Conservation (phyloP, 805 yeast species). For the Candida sithepensis region DNA sequence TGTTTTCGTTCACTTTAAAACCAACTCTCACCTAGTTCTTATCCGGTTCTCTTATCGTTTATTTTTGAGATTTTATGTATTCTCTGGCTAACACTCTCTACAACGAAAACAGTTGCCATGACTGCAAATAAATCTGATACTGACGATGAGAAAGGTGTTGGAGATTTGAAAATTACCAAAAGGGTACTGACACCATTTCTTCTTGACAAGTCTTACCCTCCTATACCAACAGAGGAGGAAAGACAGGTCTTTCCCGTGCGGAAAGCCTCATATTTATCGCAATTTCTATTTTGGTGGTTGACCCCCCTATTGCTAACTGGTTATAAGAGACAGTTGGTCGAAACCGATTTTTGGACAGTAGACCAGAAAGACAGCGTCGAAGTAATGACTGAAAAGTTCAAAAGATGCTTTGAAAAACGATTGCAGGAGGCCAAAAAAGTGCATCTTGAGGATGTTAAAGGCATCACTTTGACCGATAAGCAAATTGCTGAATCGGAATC, state of each 20-base stretch:
- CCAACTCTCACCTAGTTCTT: too few species aligned
- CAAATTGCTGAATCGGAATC: not conserved
- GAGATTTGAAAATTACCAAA: conserved; percentile 14
- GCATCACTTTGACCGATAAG: not conserved
- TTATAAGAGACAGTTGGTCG: conserved; percentile 49
- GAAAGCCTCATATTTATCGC: conserved; percentile 35
- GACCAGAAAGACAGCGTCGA: conserved; percentile 41
- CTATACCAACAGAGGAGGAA: conserved; percentile 48
- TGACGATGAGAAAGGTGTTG: not conserved
- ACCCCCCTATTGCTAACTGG: conserved; percentile 59
- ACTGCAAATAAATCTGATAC: not conserved
- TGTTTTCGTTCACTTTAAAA: too few species aligned
- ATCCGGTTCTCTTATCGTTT: too few species aligned
- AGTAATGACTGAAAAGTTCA: conserved; percentile 33
- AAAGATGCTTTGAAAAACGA: conserved; percentile 27
- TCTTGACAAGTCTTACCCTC: conserved; percentile 45
- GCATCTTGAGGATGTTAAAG: not conserved
- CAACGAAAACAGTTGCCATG: not conserved
- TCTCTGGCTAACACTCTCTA: not conserved
- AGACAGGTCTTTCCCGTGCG: conserved; percentile 46
- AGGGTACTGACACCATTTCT: conserved; percentile 47
- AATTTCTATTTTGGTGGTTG: conserved; percentile 65
- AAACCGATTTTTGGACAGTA: conserved; percentile 53
- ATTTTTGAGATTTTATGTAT: too few species aligned
- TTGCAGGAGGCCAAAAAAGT: conserved; percentile 17